Evolutionary conservation across 768 basidiomycete genomes (phyloP), one percentile per base, ranked within the genome.

Genomic region (Leccinum variicolor): DNA sequence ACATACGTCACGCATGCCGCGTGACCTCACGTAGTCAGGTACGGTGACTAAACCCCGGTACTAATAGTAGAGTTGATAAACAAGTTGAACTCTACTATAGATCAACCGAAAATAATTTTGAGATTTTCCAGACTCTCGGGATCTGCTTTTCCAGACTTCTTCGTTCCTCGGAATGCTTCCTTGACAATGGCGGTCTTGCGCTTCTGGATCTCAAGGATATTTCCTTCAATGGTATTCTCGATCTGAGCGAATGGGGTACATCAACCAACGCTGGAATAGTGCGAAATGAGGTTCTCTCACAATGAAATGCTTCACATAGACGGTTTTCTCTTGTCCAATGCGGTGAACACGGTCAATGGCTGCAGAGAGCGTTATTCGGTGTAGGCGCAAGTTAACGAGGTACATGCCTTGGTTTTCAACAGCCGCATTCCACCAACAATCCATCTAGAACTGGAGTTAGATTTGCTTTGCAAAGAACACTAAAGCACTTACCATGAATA

Each of bases 371-470:
- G 46, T 70, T 53, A 68, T 45, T 15, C 6, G 13, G 17, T 41
- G 39, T 21, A 52, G 11, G 29, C 7, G 45, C 15, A 6, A 52
- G 43, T 46, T 23, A 45, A n/a, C 14, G 0, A 26, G 9, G n/a
- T 48, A 53, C 54, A 1, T 62, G 84, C 87, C 89, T 81, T 93
- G 91, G 52, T 85, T 85, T 68, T 93, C 92, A 4, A 81, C 84
- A 0, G 90, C 90, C 5, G 88, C 83, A 68, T 92, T 93, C 91
- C 91, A 93, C 91, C 91, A 92, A 63, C 90, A 93, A 65, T 92
- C 91, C 90, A 93, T 93, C 90, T 92, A 56, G 10, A 45, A 48
- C 33, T 55, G 2, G 41, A 50, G 52, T 64, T 46, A 60, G 55
- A 57, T 52, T 9, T n/a, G 14, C 11, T 2, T 13, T 28, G 23